Evolutionary conservation across 805 yeast genomes (phyloP), one percentile per base, ranked within the genome.

Genomic region (Barnettozyma sp.): DNA sequence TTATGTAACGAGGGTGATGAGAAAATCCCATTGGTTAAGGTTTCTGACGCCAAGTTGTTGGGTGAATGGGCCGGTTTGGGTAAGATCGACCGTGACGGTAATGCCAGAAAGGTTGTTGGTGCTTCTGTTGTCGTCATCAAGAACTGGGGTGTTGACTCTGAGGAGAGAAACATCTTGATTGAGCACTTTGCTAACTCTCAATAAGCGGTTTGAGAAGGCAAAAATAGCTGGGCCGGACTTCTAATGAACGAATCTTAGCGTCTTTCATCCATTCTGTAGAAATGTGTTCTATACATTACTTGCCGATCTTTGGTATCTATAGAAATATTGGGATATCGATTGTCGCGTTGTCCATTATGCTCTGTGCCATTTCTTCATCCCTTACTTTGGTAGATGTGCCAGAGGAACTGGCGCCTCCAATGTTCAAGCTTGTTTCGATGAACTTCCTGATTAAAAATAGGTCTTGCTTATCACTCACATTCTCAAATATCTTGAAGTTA

Each of bases 1-100:
- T 82, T 92, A 65, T 90, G 97, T 78, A 85, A 88, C 78, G 95
- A 86, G 73, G 86, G 94, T 64, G 95, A 85, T 66, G 77, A 80
- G 71, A 84, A 85, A 76, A 86, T 90, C 58, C 97, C 98, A 62
- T 78, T 92, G 71, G 83, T 92, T 82, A 92, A 92, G 83, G 97
- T 92, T 59, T 84, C 97, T 60, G 98, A 92, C 67, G 96, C 97
- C 66, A 92, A 92, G 82, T 84, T 86, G 77, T 81, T 92, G 67
- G 99, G 99, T 80, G 97, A 92, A 79, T 92, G 98, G 98, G 97
- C 97, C 64, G 98, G 98, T 83, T 78, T 92, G 59, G 92, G 96
- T 78, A 86, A 87, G 75, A 81, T 90, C 63, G 97, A 92, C 94
- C 86, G 96, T 76, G 97, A 92, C 63, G 99, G 98, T 76, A 87